Conservation (phyloP, 805 yeast species). For the Saccharomyces paradoxus region DNA sequence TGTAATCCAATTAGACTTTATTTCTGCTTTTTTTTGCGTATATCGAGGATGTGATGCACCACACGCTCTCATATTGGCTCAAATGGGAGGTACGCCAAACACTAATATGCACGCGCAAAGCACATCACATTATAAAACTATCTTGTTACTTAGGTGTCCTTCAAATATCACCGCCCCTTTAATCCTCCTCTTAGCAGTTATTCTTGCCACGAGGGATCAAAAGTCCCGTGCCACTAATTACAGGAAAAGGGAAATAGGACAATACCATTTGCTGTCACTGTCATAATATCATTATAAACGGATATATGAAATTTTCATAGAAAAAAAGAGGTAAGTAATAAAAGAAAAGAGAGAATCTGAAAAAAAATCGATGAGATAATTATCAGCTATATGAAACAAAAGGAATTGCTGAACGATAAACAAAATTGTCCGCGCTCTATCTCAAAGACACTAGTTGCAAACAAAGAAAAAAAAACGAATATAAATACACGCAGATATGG, state of each 20-base stretch:
- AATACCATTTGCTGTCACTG: background rate
- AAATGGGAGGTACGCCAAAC: no score
- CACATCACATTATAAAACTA: no score
- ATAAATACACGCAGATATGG: slow-evolving; percentile 12
- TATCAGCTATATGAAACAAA: background rate
- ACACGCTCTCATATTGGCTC: no score
- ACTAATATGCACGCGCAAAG: no score
- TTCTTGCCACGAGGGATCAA: background rate
- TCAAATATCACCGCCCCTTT: background rate
- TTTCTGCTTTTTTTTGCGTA: background rate
- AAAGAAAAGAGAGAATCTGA: background rate
- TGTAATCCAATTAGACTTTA: background rate
- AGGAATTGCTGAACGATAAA: background rate
- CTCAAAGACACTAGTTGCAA: no score
- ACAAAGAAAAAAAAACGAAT: background rate
- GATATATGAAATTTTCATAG: background rate
- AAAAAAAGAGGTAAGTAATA: background rate
- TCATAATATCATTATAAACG: background rate
- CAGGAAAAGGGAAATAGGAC: background rate
- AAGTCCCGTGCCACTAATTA: background rate
- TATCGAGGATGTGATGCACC: no score
- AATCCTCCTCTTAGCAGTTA: background rate
- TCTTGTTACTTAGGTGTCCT: background rate
- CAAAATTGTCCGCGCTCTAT: background rate
- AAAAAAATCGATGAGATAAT: background rate